Conservation (phyloP, 805 yeast species). For the Ogataea methylovora region DNA sequence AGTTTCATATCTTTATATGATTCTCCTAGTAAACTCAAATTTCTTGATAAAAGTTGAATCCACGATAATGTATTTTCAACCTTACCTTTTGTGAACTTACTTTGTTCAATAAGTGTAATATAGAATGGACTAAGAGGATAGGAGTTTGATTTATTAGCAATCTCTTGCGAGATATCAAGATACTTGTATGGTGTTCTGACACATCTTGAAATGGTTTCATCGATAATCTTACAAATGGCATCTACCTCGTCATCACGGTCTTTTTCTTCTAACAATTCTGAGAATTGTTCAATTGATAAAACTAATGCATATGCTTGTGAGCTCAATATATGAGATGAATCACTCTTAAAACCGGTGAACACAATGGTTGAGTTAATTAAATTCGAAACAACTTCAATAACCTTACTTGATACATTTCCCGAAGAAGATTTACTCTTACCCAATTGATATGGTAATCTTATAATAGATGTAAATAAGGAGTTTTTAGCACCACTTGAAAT, state of each 20-base stretch:
- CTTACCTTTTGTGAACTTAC: conserved; percentile 39
- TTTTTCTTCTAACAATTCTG: conserved; percentile 2
- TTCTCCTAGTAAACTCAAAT: conserved; percentile 54
- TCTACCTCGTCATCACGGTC: conserved; percentile 11
- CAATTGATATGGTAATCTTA: conserved; percentile 37
- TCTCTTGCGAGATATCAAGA: conserved; percentile 43
- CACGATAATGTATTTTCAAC: conserved; percentile 30
- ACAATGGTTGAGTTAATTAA: conserved; percentile 45
- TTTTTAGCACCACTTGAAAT: conserved; percentile 30
- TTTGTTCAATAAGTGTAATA: conserved; percentile 61
- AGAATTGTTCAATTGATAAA: conserved; percentile 32
- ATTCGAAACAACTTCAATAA: conserved; percentile 39
- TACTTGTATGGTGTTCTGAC: conserved; percentile 78
- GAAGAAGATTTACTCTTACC: conserved; percentile 7
- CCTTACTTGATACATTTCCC: conserved; percentile 29
- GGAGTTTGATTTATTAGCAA: conserved; percentile 13
- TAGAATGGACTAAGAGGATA: conserved; percentile 47
- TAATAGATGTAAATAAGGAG: conserved; percentile 61
- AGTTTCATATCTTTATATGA: conserved; percentile 23
- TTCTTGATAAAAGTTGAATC: conserved; percentile 42
- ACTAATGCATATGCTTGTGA: conserved; percentile 53
- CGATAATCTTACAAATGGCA: conserved; percentile 56
- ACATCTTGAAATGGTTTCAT: conserved; percentile 68
- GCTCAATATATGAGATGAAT: conserved; percentile 23
- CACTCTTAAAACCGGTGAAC: conserved; percentile 35